Conservation (phyloP, 2,329 filamentous ascomycete genomes). For the Fusarium sp. region DNA sequence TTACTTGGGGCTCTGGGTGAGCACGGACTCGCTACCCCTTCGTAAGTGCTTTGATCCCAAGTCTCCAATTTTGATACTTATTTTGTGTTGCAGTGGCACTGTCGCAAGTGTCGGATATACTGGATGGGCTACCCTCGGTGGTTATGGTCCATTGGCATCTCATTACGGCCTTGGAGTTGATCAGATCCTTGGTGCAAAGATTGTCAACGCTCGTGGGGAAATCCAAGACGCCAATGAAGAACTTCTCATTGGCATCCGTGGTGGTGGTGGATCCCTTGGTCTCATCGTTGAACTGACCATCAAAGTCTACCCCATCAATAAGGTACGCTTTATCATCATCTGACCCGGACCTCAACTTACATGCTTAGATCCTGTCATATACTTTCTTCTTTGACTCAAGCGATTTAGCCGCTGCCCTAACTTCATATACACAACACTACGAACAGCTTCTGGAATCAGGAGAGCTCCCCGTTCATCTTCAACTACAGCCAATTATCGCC, state of each 20-base stretch:
- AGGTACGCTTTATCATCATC: fast-evolving
- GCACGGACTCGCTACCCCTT: neutral
- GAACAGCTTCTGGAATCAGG: neutral
- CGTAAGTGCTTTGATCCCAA: neutral
- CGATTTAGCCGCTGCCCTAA: fast-evolving
- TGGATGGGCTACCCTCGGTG: conserved; percentile 25
- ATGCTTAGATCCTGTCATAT: fast-evolving
- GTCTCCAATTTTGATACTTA: neutral
- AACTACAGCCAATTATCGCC: neutral
- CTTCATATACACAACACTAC: neutral
- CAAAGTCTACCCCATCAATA: neutral
- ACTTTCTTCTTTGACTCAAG: conserved; percentile 10
- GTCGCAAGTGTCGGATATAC: conserved; percentile 18
- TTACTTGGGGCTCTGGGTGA: neutral
- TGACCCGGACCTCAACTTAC: fast-evolving
- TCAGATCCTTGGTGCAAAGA: conserved; percentile 18
- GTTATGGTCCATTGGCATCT: conserved; percentile 8
- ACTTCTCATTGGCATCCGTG: conserved; percentile 11
- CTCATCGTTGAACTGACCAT: conserved; percentile 13
- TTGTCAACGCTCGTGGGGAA: neutral
- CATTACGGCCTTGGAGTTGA: conserved; percentile 16
- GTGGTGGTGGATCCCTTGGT: conserved; percentile 10
- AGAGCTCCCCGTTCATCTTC: fast-evolving
- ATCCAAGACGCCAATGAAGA: conserved; percentile 12
- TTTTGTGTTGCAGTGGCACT: neutral